A percentile compares a stretch with the other conserved stretches of the same genome.
Conservation (phyloP, 345 rosid genomes). For the Microcos paniculata region DNA sequence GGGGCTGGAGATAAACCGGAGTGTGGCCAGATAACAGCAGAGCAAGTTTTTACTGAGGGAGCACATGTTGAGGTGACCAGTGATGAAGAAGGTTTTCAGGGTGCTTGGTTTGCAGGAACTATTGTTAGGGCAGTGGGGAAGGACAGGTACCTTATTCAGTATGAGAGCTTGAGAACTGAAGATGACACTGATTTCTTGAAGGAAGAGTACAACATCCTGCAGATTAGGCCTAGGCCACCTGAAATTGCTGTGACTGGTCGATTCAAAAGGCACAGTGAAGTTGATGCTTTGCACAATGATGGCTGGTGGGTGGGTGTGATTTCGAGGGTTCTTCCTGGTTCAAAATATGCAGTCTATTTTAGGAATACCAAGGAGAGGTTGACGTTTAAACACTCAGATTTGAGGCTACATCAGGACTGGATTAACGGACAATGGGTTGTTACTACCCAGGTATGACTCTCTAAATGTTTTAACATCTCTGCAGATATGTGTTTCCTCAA, state of each 20-base stretch:
- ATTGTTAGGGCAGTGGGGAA: constrained; percentile 44
- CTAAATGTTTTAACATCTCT: neutral
- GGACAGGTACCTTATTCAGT: constrained; percentile 57
- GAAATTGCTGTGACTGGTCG: constrained; percentile 31
- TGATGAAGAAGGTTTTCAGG: constrained; percentile 81
- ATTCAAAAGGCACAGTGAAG: constrained; percentile 61
- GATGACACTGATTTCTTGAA: constrained; percentile 62
- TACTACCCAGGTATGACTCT: constrained; percentile 42
- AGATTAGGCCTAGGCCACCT: constrained; percentile 77
- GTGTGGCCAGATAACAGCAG: constrained; percentile 7
- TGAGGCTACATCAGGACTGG: constrained; percentile 84
- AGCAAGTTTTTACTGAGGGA: constrained; percentile 30
- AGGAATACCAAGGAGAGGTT: constrained; percentile 48
- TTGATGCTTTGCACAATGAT: constrained; percentile 77
- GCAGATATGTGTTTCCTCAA: neutral
- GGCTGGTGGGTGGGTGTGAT: constrained; percentile 90
- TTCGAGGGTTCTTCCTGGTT: constrained; percentile 42
- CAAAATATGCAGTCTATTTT: constrained; percentile 55
- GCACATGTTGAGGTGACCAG: constrained; percentile 63
- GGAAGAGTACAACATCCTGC: constrained; percentile 50
- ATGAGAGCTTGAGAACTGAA: constrained; percentile 59
- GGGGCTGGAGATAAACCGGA: neutral
- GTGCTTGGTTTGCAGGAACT: constrained; percentile 81
- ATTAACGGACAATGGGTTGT: constrained; percentile 62
- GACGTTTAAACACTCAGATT: constrained; percentile 51